Percentiles rank a stretch among this genome's conserved stretches.
Conservation (phyloP, 345 rosid genomes). For the Iberis pinnata region DNA sequence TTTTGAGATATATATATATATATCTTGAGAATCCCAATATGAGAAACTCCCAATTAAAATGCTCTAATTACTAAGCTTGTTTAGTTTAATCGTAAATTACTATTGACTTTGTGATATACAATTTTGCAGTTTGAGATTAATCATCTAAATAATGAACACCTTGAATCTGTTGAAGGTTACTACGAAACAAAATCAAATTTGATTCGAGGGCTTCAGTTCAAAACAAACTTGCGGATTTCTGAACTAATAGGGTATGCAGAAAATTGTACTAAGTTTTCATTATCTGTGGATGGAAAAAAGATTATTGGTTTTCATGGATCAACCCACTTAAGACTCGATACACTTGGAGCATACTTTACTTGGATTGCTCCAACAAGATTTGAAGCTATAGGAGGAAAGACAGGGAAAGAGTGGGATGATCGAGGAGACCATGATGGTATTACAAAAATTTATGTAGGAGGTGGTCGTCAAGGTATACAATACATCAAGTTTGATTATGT, state of each 20-base stretch:
- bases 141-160: slow-evolving; percentile 1
- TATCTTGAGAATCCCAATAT: too few species aligned
- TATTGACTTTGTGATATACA: too few species aligned
- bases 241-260: neutral
- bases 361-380: neutral
- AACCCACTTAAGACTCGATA: accelerated
- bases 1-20: too few species aligned
- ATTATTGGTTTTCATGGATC: neutral
- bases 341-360: slow-evolving; percentile 14
- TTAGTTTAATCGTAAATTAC: too few species aligned
- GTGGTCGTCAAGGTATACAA: slow-evolving; percentile 3
- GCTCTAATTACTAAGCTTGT: too few species aligned
- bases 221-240: neutral
- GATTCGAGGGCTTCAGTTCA: slow-evolving; percentile 1
- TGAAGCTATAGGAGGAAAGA: neutral
- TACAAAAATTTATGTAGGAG: slow-evolving; percentile 5
- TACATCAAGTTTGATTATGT: slow-evolving; percentile 13
- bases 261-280: neutral
- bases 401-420: slow-evolving; percentile 12
- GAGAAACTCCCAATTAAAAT: too few species aligned
- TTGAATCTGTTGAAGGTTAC: slow-evolving; percentile 5
- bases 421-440: neutral
- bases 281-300: neutral
- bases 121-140: slow-evolving; percentile 1
- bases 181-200: neutral